Evolutionary conservation across 179 eudicot genomes (phyloP), one percentile per base, ranked within the genome.

Genomic region (Carnegiea gigantea): DNA sequence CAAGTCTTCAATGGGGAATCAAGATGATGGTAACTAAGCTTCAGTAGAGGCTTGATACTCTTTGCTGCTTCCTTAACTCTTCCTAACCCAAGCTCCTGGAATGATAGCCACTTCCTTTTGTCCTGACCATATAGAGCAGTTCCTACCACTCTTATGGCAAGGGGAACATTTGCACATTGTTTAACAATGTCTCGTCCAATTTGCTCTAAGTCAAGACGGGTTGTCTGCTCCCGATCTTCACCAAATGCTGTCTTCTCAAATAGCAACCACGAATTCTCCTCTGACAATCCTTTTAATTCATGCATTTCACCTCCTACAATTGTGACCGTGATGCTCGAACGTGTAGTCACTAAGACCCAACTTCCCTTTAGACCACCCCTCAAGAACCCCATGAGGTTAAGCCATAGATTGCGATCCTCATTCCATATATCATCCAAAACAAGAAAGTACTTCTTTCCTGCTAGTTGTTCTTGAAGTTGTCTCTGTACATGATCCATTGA

Each of bases 341-440:
- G 70, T 21, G 70, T 10, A 6, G 70, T 64, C 70, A 64, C 26
- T 12, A 64, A 11, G 10, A 64, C 13, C 70, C 28, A 64, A 64
- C 70, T 64, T 6, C 70, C 70, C 30, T 28, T 28, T 28, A 28
- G 30, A 28, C 1, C 30, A 28, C 28, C 36, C 44, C 18, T 17
- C 73, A 87, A 64, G 9, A 28, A 28, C 30, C 30, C 30, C 30
- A 28, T 28, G 30, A 28, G 40, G 20, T 70, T 60, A 18, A 76
- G 20, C 89, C 83, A 85, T 40, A 76, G 74, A 4, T 15, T 40
- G 1, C 65, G 79, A 70, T 83, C 43, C 67, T 81, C 86, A 26
- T 73, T 79, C 89, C 86, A 83, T 17, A 84, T 44, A 76, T 87
- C 89, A 46, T 87, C 89, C 53, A 87, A 54, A 20, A 87, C 78